phyloP scores from a whole-genome alignment of 805 yeast genomes.

The Pichia kluyveri region DNA sequence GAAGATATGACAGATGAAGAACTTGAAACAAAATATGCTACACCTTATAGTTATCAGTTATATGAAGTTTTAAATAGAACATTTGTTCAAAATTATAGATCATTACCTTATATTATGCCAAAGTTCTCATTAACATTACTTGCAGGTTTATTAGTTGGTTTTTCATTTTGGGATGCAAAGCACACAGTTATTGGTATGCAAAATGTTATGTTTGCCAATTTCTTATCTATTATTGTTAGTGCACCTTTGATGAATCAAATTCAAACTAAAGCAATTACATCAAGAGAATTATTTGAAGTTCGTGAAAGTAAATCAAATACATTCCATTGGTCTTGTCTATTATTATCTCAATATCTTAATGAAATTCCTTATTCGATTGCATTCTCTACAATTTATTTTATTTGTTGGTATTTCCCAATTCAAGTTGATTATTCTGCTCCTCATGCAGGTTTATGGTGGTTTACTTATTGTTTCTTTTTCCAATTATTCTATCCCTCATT shows the following conservation, averaged over 20 bases:
- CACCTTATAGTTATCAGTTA: constrained; percentile 34
- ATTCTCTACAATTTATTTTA: constrained; percentile 39
- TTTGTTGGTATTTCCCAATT: constrained; percentile 30
- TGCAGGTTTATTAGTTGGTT: constrained; percentile 41
- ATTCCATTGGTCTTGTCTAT: constrained; percentile 58
- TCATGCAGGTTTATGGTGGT: constrained; percentile 41
- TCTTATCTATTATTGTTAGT: constrained; percentile 47
- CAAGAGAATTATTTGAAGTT: constrained; percentile 59
- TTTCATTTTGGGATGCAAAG: constrained; percentile 53
- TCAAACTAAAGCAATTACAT: constrained; percentile 46
- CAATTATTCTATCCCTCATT: constrained; percentile 39
- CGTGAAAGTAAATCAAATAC: constrained; percentile 66
- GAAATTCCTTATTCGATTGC: constrained; percentile 55
- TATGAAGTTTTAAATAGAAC: constrained; percentile 30
- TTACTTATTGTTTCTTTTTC: constrained; percentile 28
- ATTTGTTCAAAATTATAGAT: constrained; percentile 36
- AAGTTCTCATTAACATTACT: constrained; percentile 33
- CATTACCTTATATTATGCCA: constrained; percentile 39
- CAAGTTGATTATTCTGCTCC: constrained; percentile 26
- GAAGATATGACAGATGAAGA: constrained; percentile 10
- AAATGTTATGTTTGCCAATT: constrained; percentile 43
- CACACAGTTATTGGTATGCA: constrained; percentile 47
- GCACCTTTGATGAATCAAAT: constrained; percentile 57
- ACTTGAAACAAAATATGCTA: constrained; percentile 29
- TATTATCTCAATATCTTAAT: constrained; percentile 42